Evolutionary conservation across 225 moss, liverwort and hornwort species (phyloP), one percentile per base, ranked within the genome.

Genomic region (Antitrichia curtipendula): DNA sequence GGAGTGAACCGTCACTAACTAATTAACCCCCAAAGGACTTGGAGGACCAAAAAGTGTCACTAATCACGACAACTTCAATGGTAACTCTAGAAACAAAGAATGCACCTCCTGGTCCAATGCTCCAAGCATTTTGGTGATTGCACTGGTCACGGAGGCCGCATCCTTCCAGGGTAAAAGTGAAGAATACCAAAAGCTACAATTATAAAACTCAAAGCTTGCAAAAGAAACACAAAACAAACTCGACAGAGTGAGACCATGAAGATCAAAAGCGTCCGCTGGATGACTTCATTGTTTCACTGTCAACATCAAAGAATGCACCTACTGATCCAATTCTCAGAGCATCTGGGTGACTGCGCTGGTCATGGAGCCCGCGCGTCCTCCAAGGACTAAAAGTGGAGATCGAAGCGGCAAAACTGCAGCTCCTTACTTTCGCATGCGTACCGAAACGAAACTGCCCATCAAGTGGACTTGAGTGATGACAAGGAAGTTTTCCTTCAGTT

Each of bases 1-100:
- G 10, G 9, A 49, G 10, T 49, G 49, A 49, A 49, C 49, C 49
- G 10, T 49, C 49, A 49, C 49, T 49, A 45, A 45, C 9, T 45
- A 49, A 49, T 49, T 49, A 49, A 71, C 2, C 12, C 16, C 45
- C 25, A 1, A 72, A 43, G 27, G 27, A 27, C 25, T 27, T 5
- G 8, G 24, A 14, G 4, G 22, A 24, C 27, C 25, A 1, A 19
- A 47, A 49, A 4, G 1, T 2, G 19, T 1, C 4, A 0, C n/a
- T n/a, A n/a, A n/a, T n/a, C n/a, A n/a, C n/a, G n/a, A n/a, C n/a
- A n/a, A n/a, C 20, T 74, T 19, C 7, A 19, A 1, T 74, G 11
- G 2, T 16, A 47, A 6, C 19, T 31, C 19, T 49, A 47, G 7
- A 31, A 32, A 32, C 20, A 4, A 49, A 32, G 20, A 32, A 74